Evolutionary conservation across 75 land plant genomes (phyloP).

Genomic region (Sequoia sempervirens): DNA sequence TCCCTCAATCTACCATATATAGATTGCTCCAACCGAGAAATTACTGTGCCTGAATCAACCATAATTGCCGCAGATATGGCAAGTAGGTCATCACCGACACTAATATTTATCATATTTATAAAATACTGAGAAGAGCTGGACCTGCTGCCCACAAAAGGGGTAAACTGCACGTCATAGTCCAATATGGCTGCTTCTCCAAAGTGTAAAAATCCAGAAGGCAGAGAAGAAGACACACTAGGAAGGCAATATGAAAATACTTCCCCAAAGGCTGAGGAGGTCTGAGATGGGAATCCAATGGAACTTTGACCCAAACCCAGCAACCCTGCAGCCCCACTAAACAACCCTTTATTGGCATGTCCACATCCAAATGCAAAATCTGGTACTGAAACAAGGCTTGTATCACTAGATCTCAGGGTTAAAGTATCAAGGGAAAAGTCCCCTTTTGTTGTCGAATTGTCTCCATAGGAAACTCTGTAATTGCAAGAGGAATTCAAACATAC

Average conservation of each 20-base stretch:
- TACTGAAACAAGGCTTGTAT: slow-evolving; percentile 5
- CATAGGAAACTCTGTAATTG: slow-evolving; percentile 46
- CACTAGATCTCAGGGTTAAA: slow-evolving; percentile 26
- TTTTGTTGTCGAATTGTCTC: slow-evolving; percentile 60
- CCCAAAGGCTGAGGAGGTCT: slow-evolving; percentile 18
- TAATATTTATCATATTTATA: slow-evolving; percentile 11
- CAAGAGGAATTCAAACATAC: slow-evolving; percentile 25
- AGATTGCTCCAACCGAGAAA: slow-evolving; percentile 49
- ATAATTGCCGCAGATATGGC: slow-evolving; percentile 23
- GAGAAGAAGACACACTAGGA: slow-evolving; percentile 14
- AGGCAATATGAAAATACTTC: slow-evolving; percentile 41
- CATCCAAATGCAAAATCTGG: slow-evolving; percentile 27
- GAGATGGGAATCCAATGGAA: slow-evolving; percentile 31
- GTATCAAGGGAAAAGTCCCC: slow-evolving; percentile 45
- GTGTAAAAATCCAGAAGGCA: slow-evolving; percentile 16
- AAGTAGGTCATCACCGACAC: slow-evolving; percentile 25
- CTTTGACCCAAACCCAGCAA: slow-evolving; percentile 23
- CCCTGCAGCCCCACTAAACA: slow-evolving; percentile 27
- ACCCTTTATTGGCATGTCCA: slow-evolving; percentile 25
- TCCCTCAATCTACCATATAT: slow-evolving; percentile 46
- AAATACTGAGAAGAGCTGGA: slow-evolving; percentile 34
- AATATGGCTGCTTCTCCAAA: slow-evolving; percentile 30
- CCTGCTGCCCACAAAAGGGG: slow-evolving; percentile 23
- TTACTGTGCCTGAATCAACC: slow-evolving; percentile 86
- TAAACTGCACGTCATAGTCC: slow-evolving; percentile 18